Evolutionary conservation across 352 stramenopile species (phyloP), one percentile per base, ranked within the genome.

Genomic region (Pythium aphanidermatum): DNA sequence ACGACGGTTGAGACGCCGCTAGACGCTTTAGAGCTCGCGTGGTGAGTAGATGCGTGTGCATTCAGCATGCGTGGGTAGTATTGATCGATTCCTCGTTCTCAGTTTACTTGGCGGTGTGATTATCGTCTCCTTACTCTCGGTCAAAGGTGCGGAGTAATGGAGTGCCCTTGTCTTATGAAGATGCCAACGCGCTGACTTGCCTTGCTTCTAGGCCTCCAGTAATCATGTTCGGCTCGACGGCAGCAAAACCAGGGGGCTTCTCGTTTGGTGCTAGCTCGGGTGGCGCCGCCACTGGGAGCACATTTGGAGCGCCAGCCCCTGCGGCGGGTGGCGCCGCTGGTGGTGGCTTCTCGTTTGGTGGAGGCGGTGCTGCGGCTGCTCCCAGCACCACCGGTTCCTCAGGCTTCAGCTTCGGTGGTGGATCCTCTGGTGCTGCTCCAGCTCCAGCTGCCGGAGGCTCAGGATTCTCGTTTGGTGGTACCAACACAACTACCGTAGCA

Each of bases 211-310:
- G n/a, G n/a, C n/a, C n/a, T n/a, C n/a, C n/a, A n/a, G n/a, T n/a
- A n/a, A n/a, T n/a, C n/a, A 86, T 86, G 70, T 86, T 86, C 42
- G 73, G 73, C 21, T 56, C 60, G 5, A 70, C 61, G n/a, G 48
- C 55, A 55, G 16, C 45, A 56, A 23, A 62, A 38, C 27, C 61
- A 4, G 45, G 60, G 16, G 68, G 72, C 36, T 84, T 84, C 31
- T 72, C 50, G 30, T 85, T 85, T 26, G 63, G 73, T 5, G 50
- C 52, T 5, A 17, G 5, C 23, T 23, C 20, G 24, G 11, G 24
- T 23, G 39, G 23, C 11, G 39, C 33, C 2, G 19, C 46, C 38
- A 46, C 46, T n/a, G 38, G 58, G 7, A 17, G 52, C 10, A 26
- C 64, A 12, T 16, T 35, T 19, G 57, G 41, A 5, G 42, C 43